phyloP scores from a whole-genome alignment of 2,329 filamentous ascomycete species.

The Apiospora phragmitis region DNA sequence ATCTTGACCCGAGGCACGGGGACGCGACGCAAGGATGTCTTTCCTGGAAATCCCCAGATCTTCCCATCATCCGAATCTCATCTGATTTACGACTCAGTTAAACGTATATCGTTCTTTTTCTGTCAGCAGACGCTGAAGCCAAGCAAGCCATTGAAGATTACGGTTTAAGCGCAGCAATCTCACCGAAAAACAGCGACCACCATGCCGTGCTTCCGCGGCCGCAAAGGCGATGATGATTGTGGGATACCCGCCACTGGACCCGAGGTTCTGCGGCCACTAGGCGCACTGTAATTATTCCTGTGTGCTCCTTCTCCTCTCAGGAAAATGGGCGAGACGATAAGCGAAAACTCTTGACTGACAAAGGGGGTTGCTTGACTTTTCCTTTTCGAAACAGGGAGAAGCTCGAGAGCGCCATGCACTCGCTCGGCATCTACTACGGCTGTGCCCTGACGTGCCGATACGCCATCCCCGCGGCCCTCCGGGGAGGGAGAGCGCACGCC shows the following conservation, averaged over 20 bases:
- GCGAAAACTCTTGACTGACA: background rate
- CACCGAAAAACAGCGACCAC: background rate
- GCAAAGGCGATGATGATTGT: background rate
- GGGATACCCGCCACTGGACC: background rate
- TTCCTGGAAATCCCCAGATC: background rate
- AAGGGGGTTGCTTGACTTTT: background rate
- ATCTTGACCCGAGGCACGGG: background rate
- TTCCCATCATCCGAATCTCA: background rate
- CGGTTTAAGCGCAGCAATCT: background rate
- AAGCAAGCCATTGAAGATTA: background rate
- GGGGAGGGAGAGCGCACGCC: too few relatives aligned
- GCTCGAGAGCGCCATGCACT: conserved; percentile 7
- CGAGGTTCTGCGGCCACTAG: background rate
- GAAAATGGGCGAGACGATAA: background rate
- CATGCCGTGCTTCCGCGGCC: background rate
- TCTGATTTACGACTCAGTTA: background rate
- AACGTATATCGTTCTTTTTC: background rate
- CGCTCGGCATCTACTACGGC: background rate
- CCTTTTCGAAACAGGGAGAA: conserved; percentile 6
- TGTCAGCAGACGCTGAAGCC: background rate
- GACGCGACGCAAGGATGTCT: background rate
- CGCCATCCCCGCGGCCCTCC: background rate
- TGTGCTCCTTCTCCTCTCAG: background rate
- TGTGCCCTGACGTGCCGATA: conserved; percentile 10
- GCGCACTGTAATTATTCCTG: background rate